Evolutionary conservation across 495 filamentous ascomycete species (phyloP).

Genomic region (Penicillium manginii): DNA sequence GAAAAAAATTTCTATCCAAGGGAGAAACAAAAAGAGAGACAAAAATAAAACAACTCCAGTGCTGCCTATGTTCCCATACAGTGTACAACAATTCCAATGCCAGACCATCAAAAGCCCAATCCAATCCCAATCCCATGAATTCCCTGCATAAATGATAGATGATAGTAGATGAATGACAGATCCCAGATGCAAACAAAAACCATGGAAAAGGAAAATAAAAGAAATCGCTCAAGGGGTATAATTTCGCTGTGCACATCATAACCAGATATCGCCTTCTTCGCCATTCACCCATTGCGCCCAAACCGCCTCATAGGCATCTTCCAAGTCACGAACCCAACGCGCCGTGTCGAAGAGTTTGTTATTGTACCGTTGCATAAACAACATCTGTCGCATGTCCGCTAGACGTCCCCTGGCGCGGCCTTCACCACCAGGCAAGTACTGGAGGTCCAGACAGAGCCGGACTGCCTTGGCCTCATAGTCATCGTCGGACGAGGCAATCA

Average conservation of each 20-base stretch:
- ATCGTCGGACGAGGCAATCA: conserved; percentile 77
- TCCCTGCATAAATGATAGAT: neutral
- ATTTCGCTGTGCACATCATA: conserved; percentile 47
- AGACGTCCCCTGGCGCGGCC: conserved; percentile 69
- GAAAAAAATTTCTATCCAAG: conserved; percentile 4
- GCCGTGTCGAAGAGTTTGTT: conserved; percentile 89
- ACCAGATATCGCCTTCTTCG: conserved; percentile 88
- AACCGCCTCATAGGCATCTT: conserved; percentile 83
- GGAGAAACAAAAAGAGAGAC: neutral
- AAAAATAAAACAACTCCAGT: neutral
- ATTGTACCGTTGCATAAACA: conserved; percentile 80
- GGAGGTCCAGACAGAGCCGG: conserved; percentile 66
- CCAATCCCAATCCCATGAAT: conserved; percentile 3
- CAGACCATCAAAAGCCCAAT: conserved; percentile 6
- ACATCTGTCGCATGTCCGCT: conserved; percentile 72
- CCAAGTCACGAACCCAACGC: conserved; percentile 91
- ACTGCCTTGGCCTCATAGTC: conserved; percentile 84
- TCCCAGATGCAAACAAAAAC: conserved; percentile 16
- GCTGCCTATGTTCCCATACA: neutral
- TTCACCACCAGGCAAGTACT: conserved; percentile 57
- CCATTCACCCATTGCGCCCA: conserved; percentile 88
- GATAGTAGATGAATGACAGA: conserved; percentile 5
- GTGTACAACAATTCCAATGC: conserved; percentile 3
- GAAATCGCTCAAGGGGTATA: conserved; percentile 43
- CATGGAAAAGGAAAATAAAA: conserved; percentile 3